Conservation (phyloP, 2,329 filamentous ascomycete species). For the Hypoxylon sp. region DNA sequence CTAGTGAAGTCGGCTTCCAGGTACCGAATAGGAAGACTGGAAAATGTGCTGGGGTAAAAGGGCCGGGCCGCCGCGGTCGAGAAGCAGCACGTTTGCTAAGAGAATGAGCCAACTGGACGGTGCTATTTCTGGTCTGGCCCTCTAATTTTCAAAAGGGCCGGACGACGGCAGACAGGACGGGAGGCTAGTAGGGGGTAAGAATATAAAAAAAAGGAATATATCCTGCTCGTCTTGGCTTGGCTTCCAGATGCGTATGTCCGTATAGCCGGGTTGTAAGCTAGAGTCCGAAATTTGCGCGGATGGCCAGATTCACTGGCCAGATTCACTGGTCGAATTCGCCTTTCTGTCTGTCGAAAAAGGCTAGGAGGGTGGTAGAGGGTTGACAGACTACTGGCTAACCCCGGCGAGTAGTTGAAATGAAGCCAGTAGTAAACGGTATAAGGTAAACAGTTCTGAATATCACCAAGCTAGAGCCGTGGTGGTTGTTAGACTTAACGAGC, state of each 20-base stretch:
- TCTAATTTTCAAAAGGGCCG: conserved; percentile 30
- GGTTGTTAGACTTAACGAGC: conserved; percentile 24
- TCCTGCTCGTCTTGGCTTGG: conserved; percentile 40
- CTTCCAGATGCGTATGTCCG: conserved; percentile 36
- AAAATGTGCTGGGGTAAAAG: conserved; percentile 38
- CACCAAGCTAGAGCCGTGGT: conserved; percentile 20
- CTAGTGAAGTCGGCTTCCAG: conserved; percentile 18
- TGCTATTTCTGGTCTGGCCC: conserved; percentile 25
- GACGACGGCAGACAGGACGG: conserved; percentile 23
- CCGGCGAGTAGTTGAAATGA: not conserved
- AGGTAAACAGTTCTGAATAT: conserved; percentile 7
- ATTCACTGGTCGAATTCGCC: conserved; percentile 4
- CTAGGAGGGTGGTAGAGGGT: conserved; percentile 4
- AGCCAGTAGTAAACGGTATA: conserved; percentile 13
- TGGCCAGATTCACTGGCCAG: conserved; percentile 4
- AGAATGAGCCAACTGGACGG: conserved; percentile 36
- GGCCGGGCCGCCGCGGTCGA: conserved; percentile 42
- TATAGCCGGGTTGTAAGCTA: conserved; percentile 38
- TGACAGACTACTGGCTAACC: not conserved
- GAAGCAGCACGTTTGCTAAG: conserved; percentile 36
- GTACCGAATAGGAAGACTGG: conserved; percentile 22
- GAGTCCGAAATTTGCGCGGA: conserved; percentile 24
- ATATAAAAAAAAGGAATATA: conserved; percentile 37
- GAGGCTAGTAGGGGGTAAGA: conserved; percentile 15
- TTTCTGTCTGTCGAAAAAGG: conserved; percentile 1